phyloP scores from a whole-genome alignment of 2,329 filamentous ascomycete genomes.

The Xenoacremonium recifei region DNA sequence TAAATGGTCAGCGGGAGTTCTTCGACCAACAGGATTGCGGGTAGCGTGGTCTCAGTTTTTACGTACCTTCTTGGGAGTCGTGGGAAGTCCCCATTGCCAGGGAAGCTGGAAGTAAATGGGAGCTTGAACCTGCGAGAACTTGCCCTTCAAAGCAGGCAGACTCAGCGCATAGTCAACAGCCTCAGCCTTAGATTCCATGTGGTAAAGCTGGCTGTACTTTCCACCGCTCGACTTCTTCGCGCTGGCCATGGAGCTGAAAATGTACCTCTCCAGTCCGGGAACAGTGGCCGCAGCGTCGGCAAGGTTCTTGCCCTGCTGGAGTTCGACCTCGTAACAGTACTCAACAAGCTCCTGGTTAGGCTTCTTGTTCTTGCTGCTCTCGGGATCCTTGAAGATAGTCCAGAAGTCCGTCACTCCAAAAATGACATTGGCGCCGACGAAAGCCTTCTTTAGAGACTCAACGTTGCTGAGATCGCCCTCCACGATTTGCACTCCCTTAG shows the following conservation, averaged over 20 bases:
- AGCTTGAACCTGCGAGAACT: constrained; percentile 15
- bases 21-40: too few species aligned
- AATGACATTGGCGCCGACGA: constrained; percentile 11
- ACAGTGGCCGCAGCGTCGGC: constrained; percentile 12
- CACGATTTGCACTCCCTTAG: constrained; percentile 12
- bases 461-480: constrained; percentile 11
- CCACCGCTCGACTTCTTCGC: constrained; percentile 14
- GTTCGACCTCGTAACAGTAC: constrained; percentile 13
- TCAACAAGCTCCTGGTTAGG: constrained; percentile 4
- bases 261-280: constrained; percentile 7
- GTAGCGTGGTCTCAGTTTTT: too few species aligned
- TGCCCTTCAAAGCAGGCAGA: constrained; percentile 6
- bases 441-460: constrained; percentile 7
- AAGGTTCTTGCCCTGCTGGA: neutral
- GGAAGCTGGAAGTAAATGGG: constrained; percentile 13
- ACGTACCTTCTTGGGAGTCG: constrained; percentile 14
- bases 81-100: constrained; percentile 13
- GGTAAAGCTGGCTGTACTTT: constrained; percentile 11
- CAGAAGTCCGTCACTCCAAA: constrained; percentile 15
- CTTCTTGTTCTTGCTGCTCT: constrained; percentile 1
- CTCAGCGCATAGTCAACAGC: constrained; percentile 6
- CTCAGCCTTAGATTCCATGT: constrained; percentile 13
- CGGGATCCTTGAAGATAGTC: constrained; percentile 8
- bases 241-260: constrained; percentile 12
- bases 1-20: neutral